Base-by-base conservation (phyloP, 768 basidiomycete species). In the Leccinum barrowsii region DNA sequence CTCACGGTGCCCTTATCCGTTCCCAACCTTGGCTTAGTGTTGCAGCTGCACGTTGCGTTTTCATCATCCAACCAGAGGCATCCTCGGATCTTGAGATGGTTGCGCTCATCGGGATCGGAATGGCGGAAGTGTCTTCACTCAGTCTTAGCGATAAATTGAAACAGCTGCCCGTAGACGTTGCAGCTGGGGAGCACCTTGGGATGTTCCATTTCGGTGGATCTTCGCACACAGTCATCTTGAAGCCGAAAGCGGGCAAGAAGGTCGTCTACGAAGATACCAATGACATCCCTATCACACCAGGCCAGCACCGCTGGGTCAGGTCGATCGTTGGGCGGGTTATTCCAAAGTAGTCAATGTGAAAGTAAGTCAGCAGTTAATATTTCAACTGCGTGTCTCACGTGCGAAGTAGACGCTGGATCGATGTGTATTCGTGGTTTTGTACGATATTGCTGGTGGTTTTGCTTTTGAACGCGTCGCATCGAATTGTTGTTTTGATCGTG, bases 151-250 rank as follows among this genome's bases (percentile, higher is more conserved):
- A 11, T 7, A 7, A 21, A 7, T 3, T 46, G n/a, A 21, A 2
- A 21, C 2, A 19, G n/a, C 42, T 35, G 42, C 42, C 42, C 19
- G 44, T 19, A 19, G 77, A 57, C 21, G 75, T 86, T 11, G 69
- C 65, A 51, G 78, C 77, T 60, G 85, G 85, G 8, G 78, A 83
- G 34, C 64, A 84, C 66, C 59, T 83, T 0, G 85, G 83, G 59
- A 78, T 75, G 77, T 83, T 87, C 79, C 85, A 85, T 66, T 85
- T 83, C 71, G 85, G 83, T 8, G 85, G 84, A 6, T 85, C 81
- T 34, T 75, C 80, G 0, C 75, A 80, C 52, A 71, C 70, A 34
- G 57, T 80, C 51, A 56, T 83, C 30, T 81, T 84, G 15, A 53
- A 22, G 50, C 24, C 52, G 12, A 53, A 53, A 44, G 13, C 7